Evolutionary conservation across 768 basidiomycete genomes (phyloP).

Genomic region (Russula vinacea): DNA sequence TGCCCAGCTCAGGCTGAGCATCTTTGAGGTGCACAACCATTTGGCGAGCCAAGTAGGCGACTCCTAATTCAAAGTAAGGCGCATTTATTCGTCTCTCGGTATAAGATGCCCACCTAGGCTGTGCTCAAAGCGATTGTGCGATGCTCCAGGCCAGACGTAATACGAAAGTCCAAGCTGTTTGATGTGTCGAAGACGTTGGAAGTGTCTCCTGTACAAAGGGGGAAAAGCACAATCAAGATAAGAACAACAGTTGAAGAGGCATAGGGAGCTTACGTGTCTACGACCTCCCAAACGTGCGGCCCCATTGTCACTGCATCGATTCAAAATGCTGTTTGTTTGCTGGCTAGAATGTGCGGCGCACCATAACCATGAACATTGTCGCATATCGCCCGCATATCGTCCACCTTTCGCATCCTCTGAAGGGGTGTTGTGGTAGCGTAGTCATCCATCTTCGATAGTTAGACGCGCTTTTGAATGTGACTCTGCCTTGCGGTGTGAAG

Average conservation of each 20-base stretch:
- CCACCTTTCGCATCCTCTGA: constrained; percentile 1
- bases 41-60: constrained; percentile 66
- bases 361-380: constrained; percentile 23
- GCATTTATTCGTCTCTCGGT: neutral
- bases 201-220: constrained; percentile 50
- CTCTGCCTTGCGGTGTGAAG: constrained; percentile 14
- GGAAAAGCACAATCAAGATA: neutral
- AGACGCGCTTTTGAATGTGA: constrained; percentile 6
- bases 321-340: neutral
- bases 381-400: constrained; percentile 18
- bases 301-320: constrained; percentile 18
- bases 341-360: constrained; percentile 3
- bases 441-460: constrained; percentile 9
- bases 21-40: constrained; percentile 56
- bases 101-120: constrained; percentile 53
- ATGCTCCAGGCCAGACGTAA: constrained; percentile 73
- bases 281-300: constrained; percentile 46
- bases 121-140: constrained; percentile 83
- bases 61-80: constrained; percentile 49
- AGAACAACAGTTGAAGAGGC: neutral
- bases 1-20: constrained; percentile 58
- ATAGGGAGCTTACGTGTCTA: constrained; percentile 61
- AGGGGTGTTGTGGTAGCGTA: neutral
- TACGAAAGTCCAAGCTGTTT: constrained; percentile 79
- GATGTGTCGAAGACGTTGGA: constrained; percentile 71